These are phyloP conservation scores for Apiospora sp. DNA, from an alignment of 2,329 filamentous ascomycete species.

Conservation along the genomic window DNA sequence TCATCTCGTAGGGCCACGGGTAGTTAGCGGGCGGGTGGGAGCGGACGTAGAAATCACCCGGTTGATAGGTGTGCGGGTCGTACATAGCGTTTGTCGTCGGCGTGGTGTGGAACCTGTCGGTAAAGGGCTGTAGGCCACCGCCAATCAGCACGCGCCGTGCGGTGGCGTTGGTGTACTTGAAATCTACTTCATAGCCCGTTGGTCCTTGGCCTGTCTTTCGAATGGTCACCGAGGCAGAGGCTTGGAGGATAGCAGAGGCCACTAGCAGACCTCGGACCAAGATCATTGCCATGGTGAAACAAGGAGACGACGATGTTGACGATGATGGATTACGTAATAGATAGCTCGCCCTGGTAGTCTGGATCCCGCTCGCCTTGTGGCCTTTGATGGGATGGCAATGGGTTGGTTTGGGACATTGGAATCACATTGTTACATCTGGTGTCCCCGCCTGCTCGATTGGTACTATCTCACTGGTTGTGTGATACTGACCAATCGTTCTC, in stretches of 20 bases:
- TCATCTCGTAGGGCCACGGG: slow-evolving; percentile 41
- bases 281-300: background rate
- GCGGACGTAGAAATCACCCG: slow-evolving; percentile 39
- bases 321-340: too few relatives aligned
- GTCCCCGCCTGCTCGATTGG: too few relatives aligned
- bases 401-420: too few relatives aligned
- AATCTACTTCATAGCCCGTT: slow-evolving; percentile 24
- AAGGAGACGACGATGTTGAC: background rate
- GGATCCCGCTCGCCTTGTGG: too few relatives aligned
- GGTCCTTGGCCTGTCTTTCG: slow-evolving; percentile 18
- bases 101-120: slow-evolving; percentile 39
- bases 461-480: too few relatives aligned
- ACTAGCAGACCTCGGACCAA: background rate
- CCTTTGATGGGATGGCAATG: too few relatives aligned
- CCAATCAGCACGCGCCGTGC: slow-evolving; percentile 34
- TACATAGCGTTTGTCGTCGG: slow-evolving; percentile 34
- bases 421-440: too few relatives aligned
- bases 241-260: background rate
- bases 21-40: slow-evolving; percentile 31
- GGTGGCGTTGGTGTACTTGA: slow-evolving; percentile 21
- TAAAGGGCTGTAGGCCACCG: slow-evolving; percentile 37
- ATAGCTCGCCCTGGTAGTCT: too few relatives aligned
- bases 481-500: too few relatives aligned
- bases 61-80: slow-evolving; percentile 38
- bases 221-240: slow-evolving; percentile 25